Percentiles rank a stretch among this genome's conserved stretches.
These are phyloP conservation scores for Fusarium tanahbumbuense DNA, from an alignment of 2,329 filamentous ascomycete species.

Conservation along the genomic window DNA sequence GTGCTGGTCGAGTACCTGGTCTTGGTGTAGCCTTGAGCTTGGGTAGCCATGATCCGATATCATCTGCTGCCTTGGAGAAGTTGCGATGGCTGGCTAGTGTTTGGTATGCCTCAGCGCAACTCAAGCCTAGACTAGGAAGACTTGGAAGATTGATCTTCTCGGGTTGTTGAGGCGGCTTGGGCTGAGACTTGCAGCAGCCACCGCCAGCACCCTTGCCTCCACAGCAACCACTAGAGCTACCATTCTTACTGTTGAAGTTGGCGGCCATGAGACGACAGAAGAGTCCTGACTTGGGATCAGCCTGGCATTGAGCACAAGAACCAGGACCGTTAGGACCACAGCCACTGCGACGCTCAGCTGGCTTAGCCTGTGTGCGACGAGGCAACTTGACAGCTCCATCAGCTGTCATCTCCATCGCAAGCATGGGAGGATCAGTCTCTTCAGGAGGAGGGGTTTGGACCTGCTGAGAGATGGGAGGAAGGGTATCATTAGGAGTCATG, in stretches of 20 bases:
- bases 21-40: constrained; percentile 72
- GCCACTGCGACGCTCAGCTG: constrained; percentile 53
- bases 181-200: constrained; percentile 70
- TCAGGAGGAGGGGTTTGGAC: constrained; percentile 69
- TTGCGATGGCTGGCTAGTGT: constrained; percentile 81
- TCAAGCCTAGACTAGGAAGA: constrained; percentile 68
- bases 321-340: constrained; percentile 78
- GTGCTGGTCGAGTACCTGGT: constrained; percentile 42
- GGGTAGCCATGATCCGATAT: constrained; percentile 80
- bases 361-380: constrained; percentile 49
- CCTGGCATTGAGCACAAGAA: constrained; percentile 80
- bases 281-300: constrained; percentile 81
- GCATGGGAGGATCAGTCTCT: constrained; percentile 67
- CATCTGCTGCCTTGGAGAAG: constrained; percentile 78
- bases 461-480: constrained; percentile 59
- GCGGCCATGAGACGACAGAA: constrained; percentile 87
- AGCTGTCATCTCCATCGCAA: constrained; percentile 69
- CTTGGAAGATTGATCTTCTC: constrained; percentile 53
- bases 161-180: constrained; percentile 44
- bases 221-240: constrained; percentile 67
- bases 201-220: constrained; percentile 69
- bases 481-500: constrained; percentile 55
- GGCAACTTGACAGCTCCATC: constrained; percentile 72
- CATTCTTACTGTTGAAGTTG: constrained; percentile 61
- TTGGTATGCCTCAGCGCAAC: constrained; percentile 82